Base-by-base conservation (phyloP, 768 basidiomycete genomes). In the Paxillus involutus region DNA sequence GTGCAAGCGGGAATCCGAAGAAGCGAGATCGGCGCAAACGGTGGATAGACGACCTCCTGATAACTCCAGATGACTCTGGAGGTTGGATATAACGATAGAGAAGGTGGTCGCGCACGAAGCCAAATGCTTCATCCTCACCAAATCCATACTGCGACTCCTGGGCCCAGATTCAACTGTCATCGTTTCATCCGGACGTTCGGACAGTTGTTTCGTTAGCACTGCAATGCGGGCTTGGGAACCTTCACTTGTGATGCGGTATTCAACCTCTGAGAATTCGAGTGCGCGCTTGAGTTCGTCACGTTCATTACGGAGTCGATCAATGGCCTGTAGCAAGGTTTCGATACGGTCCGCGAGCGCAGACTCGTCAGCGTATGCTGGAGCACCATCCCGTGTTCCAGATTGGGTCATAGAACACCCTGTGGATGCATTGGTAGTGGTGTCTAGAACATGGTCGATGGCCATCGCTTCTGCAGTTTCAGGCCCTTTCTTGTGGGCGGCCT, bases 291-390 rank as follows among this genome's bases (percentile, higher is more conserved):
- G 75, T 44, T 69, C 73, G 57, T 91, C 85, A 5, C 89, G 77
- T 59, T 91, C 88, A 4, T 68, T 66, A 5, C 89, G 83, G 44
- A 91, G 73, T 33, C 89, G 81, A n/a, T 83, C 80, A 41, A 89
- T 73, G 2, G 88, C 83, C 26, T 68, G 68, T 47, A 91, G 73
- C 21, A 91, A 74, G 37, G 78, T 80, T 56, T 81, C 81, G 33
- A 87, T 74, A 42, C 79, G 71, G 17, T 61, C 65, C 16, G 79
- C 71, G 14, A 72, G 51, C 1, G 61, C 59, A 26, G 67, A 58
- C 14, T 70, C 60, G 40, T 53, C 52, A 10, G 57, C 40, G 60
- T 60, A 54, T 21, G 41, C 35, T 30, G 53, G 32, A 17, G 16
- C 19, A 6, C 7, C 43, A 36, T 45, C 47, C 30, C 17, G 29